Percentiles rank a stretch among this genome's conserved stretches.
Conservation (phyloP, 495 filamentous ascomycete genomes). For the Gamarada debralockiae region DNA sequence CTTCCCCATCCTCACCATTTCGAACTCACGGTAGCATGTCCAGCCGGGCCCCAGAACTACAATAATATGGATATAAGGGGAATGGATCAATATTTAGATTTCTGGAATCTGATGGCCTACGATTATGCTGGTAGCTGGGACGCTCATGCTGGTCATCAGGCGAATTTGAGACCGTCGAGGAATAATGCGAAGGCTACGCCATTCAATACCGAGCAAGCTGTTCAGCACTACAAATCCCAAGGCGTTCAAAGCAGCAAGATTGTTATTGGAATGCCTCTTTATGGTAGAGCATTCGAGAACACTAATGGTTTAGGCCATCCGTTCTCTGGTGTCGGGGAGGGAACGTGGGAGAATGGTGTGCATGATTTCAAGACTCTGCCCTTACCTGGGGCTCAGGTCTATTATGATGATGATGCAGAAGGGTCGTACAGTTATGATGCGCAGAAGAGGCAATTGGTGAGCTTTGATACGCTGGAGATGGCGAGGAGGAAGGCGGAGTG, state of each 20-base stretch:
- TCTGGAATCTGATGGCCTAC: constrained; percentile 82
- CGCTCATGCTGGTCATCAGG: constrained; percentile 66
- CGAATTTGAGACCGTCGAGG: constrained; percentile 64
- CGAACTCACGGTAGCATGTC: constrained; percentile 76
- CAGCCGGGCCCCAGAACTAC: constrained; percentile 67
- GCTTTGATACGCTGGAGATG: constrained; percentile 71
- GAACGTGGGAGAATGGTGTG: constrained; percentile 82
- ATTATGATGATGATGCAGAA: constrained; percentile 45
- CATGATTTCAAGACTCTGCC: constrained; percentile 81
- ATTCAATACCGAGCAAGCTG: constrained; percentile 67
- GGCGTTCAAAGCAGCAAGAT: constrained; percentile 68
- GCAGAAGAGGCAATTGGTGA: constrained; percentile 57
- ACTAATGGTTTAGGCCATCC: constrained; percentile 69
- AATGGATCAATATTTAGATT: constrained; percentile 84
- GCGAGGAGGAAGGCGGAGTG: constrained; percentile 67
- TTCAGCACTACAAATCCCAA: constrained; percentile 60
- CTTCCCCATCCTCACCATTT: constrained; percentile 55
- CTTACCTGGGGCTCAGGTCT: constrained; percentile 46
- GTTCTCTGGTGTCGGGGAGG: constrained; percentile 69
- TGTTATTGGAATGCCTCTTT: constrained; percentile 87
- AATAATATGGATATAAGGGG: constrained; percentile 62
- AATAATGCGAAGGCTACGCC: constrained; percentile 61
- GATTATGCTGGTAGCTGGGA: constrained; percentile 83
- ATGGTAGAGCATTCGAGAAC: constrained; percentile 78
- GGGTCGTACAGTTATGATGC: constrained; percentile 74